phyloP scores from a whole-genome alignment of 352 stramenopile genomes.

The Phytophthora meadii region DNA sequence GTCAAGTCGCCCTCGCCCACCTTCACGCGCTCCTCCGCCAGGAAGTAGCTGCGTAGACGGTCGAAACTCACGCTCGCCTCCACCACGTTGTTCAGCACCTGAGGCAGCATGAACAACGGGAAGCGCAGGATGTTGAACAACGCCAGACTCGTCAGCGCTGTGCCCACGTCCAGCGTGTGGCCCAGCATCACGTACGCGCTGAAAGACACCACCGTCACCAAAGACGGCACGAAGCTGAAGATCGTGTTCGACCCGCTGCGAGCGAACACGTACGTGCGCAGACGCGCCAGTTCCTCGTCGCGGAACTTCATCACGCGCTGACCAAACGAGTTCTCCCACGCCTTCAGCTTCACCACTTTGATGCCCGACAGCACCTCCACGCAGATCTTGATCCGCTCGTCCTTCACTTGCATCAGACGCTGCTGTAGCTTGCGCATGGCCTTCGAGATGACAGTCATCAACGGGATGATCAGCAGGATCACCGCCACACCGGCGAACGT shows the following conservation, averaged over 20 bases:
- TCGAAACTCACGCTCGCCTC: slow-evolving; percentile 47
- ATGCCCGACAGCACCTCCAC: slow-evolving; percentile 64
- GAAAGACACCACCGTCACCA: slow-evolving; percentile 61
- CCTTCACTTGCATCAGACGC: slow-evolving; percentile 90
- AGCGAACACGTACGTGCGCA: slow-evolving; percentile 68
- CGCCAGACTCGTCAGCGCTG: slow-evolving; percentile 59
- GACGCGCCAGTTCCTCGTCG: slow-evolving; percentile 78
- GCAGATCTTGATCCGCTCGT: slow-evolving; percentile 93
- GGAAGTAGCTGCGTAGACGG: slow-evolving; percentile 71
- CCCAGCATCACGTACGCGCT: slow-evolving; percentile 61
- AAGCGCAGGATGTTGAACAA: slow-evolving; percentile 60
- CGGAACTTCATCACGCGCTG: slow-evolving; percentile 65
- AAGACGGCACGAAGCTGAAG: slow-evolving; percentile 57
- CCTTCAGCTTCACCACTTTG: slow-evolving; percentile 69
- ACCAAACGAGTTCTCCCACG: slow-evolving; percentile 58
- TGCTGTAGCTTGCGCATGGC: slow-evolving; percentile 88
- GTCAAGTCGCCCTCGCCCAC: slow-evolving; percentile 86
- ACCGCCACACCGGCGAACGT: slow-evolving; percentile 93
- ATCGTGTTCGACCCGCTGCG: slow-evolving; percentile 62
- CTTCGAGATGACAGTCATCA: slow-evolving; percentile 91
- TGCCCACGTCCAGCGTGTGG: slow-evolving; percentile 64
- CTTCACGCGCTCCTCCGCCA: slow-evolving; percentile 73
- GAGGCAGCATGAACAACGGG: slow-evolving; percentile 85
- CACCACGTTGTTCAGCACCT: slow-evolving; percentile 36
- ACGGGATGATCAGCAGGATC: slow-evolving; percentile 94